Evolutionary conservation across 176 grass and related monocot genomes (phyloP).

Genomic region (Echinochloa phyllopogon): DNA sequence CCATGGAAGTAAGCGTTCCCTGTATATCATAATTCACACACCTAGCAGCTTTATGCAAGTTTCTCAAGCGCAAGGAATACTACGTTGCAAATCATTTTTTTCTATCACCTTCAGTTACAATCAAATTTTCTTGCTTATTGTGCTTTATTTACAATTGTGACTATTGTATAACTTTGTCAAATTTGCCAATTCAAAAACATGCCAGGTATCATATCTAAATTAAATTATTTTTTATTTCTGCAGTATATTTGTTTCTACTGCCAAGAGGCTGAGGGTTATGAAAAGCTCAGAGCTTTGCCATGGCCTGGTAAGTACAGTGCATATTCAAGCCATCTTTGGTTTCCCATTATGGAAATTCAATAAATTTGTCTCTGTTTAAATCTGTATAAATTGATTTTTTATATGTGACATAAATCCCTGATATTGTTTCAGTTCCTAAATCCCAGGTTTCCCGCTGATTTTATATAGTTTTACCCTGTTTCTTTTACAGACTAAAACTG

Average conservation of each 20-base stretch:
- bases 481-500: slow-evolving; percentile 35
- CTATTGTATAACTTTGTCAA: background rate
- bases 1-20: slow-evolving; percentile 77
- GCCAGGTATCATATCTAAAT: background rate
- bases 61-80: background rate
- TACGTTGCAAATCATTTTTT: background rate
- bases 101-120: background rate
- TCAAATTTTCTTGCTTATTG: background rate
- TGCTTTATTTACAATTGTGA: background rate
- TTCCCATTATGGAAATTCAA: background rate
- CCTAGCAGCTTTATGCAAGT: background rate
- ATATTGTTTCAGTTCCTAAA: background rate
- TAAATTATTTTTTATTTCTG: slow-evolving; percentile 29
- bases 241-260: slow-evolving; percentile 69
- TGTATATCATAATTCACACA: background rate
- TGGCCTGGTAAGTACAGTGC: slow-evolving; percentile 39
- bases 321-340: background rate
- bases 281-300: slow-evolving; percentile 68
- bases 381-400: background rate
- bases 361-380: background rate
- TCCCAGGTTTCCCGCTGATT: slow-evolving; percentile 1
- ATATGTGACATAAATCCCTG: background rate
- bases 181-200: background rate
- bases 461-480: background rate
- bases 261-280: slow-evolving; percentile 81